These are phyloP conservation scores for Orbilia brochopaga DNA, from an alignment of 2,329 filamentous ascomycete genomes.

Conservation along the genomic window DNA sequence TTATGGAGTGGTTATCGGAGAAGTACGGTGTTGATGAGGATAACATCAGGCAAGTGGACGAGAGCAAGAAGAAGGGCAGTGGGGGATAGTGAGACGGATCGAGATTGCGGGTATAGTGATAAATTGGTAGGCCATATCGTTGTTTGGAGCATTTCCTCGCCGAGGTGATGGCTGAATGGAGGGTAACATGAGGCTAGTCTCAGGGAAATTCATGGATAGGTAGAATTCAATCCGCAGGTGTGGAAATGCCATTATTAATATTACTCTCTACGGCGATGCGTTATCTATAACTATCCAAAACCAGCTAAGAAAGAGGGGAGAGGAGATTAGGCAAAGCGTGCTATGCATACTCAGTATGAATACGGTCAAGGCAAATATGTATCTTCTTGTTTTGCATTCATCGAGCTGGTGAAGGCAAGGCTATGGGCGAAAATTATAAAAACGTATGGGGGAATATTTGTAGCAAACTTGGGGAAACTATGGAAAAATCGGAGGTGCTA, in stretches of 20 bases:
- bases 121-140: not conserved
- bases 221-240: not conserved
- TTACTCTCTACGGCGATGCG: not conserved
- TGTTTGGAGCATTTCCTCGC: not conserved
- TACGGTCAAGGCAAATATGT: slow-evolving; percentile 7
- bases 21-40: slow-evolving; percentile 92
- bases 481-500: slow-evolving; percentile 1
- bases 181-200: not conserved
- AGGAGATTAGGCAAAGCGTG: not conserved
- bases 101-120: not conserved
- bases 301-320: not conserved
- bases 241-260: not conserved
- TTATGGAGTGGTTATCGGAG: slow-evolving; percentile 87
- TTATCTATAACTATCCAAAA: not conserved
- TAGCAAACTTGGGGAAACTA: not conserved
- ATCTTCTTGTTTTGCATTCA: slow-evolving; percentile 2
- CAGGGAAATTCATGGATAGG: not conserved
- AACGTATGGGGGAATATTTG: slow-evolving; percentile 6
- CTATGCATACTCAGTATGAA: slow-evolving; percentile 3
- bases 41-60: slow-evolving; percentile 92
- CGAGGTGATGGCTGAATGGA: not conserved
- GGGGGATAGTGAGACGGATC: slow-evolving; percentile 14
- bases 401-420: not conserved
- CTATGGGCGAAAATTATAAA: slow-evolving; percentile 6
- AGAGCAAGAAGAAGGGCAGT: slow-evolving; percentile 87